Conservation (phyloP, 2,329 filamentous ascomycete genomes). For the Alternaria sp. region DNA sequence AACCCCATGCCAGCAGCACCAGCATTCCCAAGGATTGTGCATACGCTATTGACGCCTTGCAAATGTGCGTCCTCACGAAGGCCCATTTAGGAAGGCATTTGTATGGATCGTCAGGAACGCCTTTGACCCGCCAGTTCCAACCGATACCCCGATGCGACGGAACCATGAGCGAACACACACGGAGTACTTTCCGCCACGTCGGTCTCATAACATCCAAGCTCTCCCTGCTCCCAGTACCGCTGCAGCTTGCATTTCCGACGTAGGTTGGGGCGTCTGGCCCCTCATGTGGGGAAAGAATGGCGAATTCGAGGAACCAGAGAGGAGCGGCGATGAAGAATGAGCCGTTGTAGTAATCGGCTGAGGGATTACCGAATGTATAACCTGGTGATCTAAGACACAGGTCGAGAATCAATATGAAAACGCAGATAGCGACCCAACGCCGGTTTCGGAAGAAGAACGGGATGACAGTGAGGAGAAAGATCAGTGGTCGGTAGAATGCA, state of each 20-base stretch:
- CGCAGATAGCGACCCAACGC: neutral
- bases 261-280: slow-evolving; percentile 6
- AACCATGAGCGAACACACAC: slow-evolving; percentile 6
- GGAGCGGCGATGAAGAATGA: slow-evolving; percentile 10
- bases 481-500: neutral
- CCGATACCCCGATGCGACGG: slow-evolving; percentile 11
- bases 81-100: neutral
- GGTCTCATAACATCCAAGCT: too few relatives aligned
- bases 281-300: slow-evolving; percentile 5
- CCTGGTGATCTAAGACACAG: slow-evolving; percentile 2
- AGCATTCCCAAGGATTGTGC: neutral
- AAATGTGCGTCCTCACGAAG: neutral
- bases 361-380: slow-evolving; percentile 12
- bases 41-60: neutral
- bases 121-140: slow-evolving; percentile 15
- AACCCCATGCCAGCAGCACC: neutral
- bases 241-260: neutral
- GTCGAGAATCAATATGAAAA: neutral
- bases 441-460: neutral
- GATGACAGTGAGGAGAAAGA: neutral
- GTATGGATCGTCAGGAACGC: slow-evolving; percentile 1
- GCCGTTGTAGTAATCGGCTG: slow-evolving; percentile 16
- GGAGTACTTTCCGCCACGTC: neutral
- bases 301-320: slow-evolving; percentile 18
- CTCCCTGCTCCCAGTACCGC: neutral